Base-by-base conservation (phyloP, 441 rosid genomes). In the Syzygium malaccense region DNA sequence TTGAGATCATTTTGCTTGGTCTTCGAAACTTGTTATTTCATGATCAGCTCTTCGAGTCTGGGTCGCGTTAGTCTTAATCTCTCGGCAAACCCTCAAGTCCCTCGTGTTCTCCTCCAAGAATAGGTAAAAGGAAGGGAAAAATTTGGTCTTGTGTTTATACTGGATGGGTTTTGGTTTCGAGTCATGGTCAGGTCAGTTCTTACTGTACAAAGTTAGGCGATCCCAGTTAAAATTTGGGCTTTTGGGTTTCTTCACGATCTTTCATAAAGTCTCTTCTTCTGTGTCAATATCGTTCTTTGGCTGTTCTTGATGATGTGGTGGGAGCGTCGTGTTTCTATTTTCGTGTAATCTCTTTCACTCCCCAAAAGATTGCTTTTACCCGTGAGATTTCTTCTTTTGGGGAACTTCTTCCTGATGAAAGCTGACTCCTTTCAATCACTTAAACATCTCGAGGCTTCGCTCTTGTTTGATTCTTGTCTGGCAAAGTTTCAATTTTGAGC, bases 391-490 rank as follows among this genome's bases (percentile, higher is more conserved):
- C 83, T 75, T 75, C 83, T 75, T 75, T 75, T 75, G n/a, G 83
- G 83, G 51, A 41, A 75, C 51, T 75, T 41, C 83, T 75, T 75
- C 83, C 51, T 41, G 18, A 41, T 75, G 51, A 75, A 41, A 41
- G 83, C 51, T 41, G 6, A 41, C 79, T 84, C 28, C n/a, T 58
- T 71, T 88, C 75, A 68, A 88, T 88, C 90, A 89, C 71, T 87
- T 23, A 75, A 89, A 56, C 79, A 85, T 87, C 89, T 57, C 55
- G 32, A 86, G 54, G 92, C 55, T 85, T 88, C 86, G 45, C 62
- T 66, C 86, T 89, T 84, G 87, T 90, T 89, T 90, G 90, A 91
- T 92, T 87, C 54, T 87, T 91, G 86, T 33, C 62, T 30, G 88
- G 78, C 86, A 88, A 71, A 90, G 91, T 86, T 86, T 87, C 60